Conservation (phyloP, 495 filamentous ascomycete genomes). For the Annulohypoxylon stygium region DNA sequence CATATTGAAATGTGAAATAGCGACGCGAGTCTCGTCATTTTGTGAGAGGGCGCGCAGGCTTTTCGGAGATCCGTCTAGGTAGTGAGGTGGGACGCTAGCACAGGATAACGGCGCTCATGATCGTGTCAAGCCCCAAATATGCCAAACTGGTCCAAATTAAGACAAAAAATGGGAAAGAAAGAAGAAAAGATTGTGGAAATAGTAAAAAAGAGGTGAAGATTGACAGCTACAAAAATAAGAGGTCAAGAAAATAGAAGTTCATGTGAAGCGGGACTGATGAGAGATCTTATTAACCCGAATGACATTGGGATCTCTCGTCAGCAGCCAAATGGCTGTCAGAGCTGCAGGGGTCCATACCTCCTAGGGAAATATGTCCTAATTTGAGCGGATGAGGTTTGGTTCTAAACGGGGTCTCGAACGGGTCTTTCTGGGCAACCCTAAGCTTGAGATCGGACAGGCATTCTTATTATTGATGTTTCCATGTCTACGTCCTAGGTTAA, state of each 20-base stretch:
- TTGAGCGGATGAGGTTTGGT: slow-evolving; percentile 20
- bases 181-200: neutral
- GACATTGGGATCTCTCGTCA: slow-evolving; percentile 22
- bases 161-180: neutral
- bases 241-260: slow-evolving; percentile 12
- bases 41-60: slow-evolving; percentile 14
- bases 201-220: slow-evolving; percentile 1
- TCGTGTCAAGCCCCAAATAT: slow-evolving; percentile 5
- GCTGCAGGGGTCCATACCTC: slow-evolving; percentile 26
- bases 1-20: slow-evolving; percentile 40
- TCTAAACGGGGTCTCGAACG: slow-evolving; percentile 19
- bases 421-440: slow-evolving; percentile 20
- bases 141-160: neutral
- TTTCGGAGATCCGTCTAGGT: slow-evolving; percentile 9
- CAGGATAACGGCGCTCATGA: slow-evolving; percentile 21
- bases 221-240: neutral
- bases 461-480: slow-evolving; percentile 11
- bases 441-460: slow-evolving; percentile 20
- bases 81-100: slow-evolving; percentile 22
- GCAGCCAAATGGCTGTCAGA: slow-evolving; percentile 17
- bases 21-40: slow-evolving; percentile 36
- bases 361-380: slow-evolving; percentile 18
- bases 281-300: slow-evolving; percentile 22
- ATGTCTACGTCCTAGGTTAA: neutral
- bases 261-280: slow-evolving; percentile 27